Percentiles rank a stretch among this genome's conserved stretches.
phyloP scores from a whole-genome alignment of 2,329 filamentous ascomycete species.

The Paecilomyces formosus region DNA sequence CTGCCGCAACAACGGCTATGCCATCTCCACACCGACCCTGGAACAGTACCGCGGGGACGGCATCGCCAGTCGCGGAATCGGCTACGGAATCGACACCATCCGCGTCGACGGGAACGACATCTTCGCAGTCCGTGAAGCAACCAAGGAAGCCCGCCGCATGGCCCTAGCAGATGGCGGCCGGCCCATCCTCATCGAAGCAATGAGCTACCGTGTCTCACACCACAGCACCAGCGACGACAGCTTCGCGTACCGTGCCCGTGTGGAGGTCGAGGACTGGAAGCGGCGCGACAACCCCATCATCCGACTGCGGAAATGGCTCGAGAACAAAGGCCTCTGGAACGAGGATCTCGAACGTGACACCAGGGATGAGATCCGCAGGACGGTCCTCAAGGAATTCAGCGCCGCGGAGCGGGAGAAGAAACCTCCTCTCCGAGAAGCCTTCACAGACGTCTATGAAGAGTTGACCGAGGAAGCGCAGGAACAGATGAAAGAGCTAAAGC shows the following conservation, averaged over 20 bases:
- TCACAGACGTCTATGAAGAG: slow-evolving; percentile 84
- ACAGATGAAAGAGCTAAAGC: slow-evolving; percentile 70
- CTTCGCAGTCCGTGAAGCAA: slow-evolving; percentile 77
- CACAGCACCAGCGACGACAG: slow-evolving; percentile 96
- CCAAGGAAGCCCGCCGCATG: slow-evolving; percentile 65
- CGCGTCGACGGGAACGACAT: slow-evolving; percentile 93
- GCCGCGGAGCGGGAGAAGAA: slow-evolving; percentile 56
- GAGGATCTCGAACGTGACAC: slow-evolving; percentile 72
- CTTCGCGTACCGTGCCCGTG: slow-evolving; percentile 86
- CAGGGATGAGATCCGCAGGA: slow-evolving; percentile 59
- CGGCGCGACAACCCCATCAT: slow-evolving; percentile 81
- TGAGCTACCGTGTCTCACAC: slow-evolving; percentile 97
- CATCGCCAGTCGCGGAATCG: slow-evolving; percentile 76
- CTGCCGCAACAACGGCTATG: slow-evolving; percentile 88
- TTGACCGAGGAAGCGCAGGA: slow-evolving; percentile 68
- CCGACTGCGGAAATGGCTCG: slow-evolving; percentile 81
- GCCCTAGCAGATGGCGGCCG: slow-evolving; percentile 74
- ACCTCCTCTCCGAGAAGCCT: slow-evolving; percentile 49
- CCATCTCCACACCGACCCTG: slow-evolving; percentile 80
- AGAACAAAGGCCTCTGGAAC: slow-evolving; percentile 74
- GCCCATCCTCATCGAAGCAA: slow-evolving; percentile 84
- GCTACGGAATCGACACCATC: slow-evolving; percentile 91
- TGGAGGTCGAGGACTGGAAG: slow-evolving; percentile 96
- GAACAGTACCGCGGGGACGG: slow-evolving; percentile 90
- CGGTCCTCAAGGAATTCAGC: slow-evolving; percentile 75